Evolutionary conservation across 176 grass and related monocot genomes (phyloP).

Genomic region (Aegilops speltoides): DNA sequence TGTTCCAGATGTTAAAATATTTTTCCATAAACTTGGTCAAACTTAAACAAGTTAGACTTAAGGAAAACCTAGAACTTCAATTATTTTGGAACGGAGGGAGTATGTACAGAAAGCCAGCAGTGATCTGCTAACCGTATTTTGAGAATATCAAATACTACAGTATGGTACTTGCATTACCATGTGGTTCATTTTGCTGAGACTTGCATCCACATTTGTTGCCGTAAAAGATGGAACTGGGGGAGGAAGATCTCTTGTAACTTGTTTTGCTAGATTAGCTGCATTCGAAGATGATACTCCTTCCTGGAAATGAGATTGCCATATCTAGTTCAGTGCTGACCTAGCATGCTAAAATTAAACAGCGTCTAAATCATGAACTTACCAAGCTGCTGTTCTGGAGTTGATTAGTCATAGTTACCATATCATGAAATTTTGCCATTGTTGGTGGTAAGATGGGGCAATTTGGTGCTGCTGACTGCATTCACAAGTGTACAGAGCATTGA

Average conservation of each 20-base stretch:
- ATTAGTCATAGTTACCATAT: constrained; percentile 42
- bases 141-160: background rate
- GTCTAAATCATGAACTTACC: constrained; percentile 40
- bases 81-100: too few species aligned
- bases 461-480: constrained; percentile 44
- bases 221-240: constrained; percentile 38
- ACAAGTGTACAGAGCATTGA: constrained; percentile 15
- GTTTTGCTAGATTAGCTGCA: constrained; percentile 27
- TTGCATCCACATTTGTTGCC: constrained; percentile 32
- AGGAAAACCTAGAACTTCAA: too few species aligned
- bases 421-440: constrained; percentile 45
- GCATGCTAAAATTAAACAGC: constrained; percentile 13
- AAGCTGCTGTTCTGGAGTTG: constrained; percentile 43
- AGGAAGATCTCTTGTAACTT: constrained; percentile 35
- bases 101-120: constrained; percentile 12
- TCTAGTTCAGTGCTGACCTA: constrained; percentile 21
- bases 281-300: constrained; percentile 48
- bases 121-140: constrained; percentile 10
- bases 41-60: too few species aligned
- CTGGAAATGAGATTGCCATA: constrained; percentile 24
- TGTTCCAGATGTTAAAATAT: too few species aligned
- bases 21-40: too few species aligned
- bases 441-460: constrained; percentile 43
- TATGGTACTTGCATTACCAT: constrained; percentile 42
- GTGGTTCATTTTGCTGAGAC: constrained; percentile 33